Evolutionary conservation across 2,329 filamentous ascomycete genomes (phyloP), one percentile per base, ranked within the genome.

Genomic region (Ophiocordyceps camponoti-saundersi): DNA sequence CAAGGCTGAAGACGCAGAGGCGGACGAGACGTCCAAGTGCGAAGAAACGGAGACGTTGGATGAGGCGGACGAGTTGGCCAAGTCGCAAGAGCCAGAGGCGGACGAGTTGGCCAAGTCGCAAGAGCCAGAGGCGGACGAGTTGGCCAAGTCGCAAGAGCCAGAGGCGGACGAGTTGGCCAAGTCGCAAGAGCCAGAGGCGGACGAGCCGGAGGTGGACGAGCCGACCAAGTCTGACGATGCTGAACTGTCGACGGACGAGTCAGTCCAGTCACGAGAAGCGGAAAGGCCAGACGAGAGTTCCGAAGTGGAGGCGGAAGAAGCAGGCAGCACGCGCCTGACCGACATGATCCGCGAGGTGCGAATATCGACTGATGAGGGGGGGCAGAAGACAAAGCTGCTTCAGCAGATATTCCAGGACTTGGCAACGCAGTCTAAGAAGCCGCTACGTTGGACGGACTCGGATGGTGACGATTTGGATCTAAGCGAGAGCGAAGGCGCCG

Each of bases 291-390:
- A 13, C 18, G 34, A 23, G 21, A 36, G 20, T 44, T 34, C 29
- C 16, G 8, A 21, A 26, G 34, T 8, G n/a, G 46, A 46, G 16
- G 26, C 48, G 34, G 44, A 48, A 8, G 44, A 49, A 45, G 44
- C 50, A 36, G 47, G 52, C 43, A 49, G 45, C 15, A 47, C 54
- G 13, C 59, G 60, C 13, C 57, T 73, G 44, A 67, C 68, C 48
- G 68, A 75, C 45, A 63, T 77, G 22, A 74, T 79, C 47, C 57
- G 75, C 44, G 67, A 64, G 49, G 67, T 75, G 48, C 69, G 73
- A 2, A 62, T 65, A 23, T 64, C 64, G 42, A 63, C 73, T 13
- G 67, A 72, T 23, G 61, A 65, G 22, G 61, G 53, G 46, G 56
- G 51, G 23, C 51, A 50, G 40, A 69, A 69, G 49, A 58, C 77